Evolutionary conservation across 2,329 filamentous ascomycete species (phyloP).

Genomic region (Aureobasidium zeae): DNA sequence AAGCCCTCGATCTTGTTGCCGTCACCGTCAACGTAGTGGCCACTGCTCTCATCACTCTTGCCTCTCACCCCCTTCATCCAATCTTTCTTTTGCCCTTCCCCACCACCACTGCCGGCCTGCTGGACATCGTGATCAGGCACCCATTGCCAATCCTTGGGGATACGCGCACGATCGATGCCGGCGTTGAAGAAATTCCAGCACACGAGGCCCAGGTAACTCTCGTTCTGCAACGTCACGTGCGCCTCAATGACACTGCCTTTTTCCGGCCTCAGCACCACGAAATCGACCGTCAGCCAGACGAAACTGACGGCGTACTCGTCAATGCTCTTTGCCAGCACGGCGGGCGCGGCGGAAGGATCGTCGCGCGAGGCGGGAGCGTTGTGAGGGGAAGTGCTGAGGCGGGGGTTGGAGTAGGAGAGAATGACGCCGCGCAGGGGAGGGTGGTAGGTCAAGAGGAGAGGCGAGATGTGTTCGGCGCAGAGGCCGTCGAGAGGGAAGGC

Average conservation of each 20-base stretch:
- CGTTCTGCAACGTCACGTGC: slow-evolving; percentile 74
- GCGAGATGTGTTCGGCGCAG: slow-evolving; percentile 64
- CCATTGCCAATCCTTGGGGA: slow-evolving; percentile 77
- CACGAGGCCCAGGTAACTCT: slow-evolving; percentile 79
- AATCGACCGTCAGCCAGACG: slow-evolving; percentile 79
- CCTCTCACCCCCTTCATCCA: slow-evolving; percentile 15
- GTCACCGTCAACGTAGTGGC: slow-evolving; percentile 64
- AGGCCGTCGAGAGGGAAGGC: slow-evolving; percentile 60
- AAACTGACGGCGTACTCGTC: slow-evolving; percentile 82
- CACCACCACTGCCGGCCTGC: slow-evolving; percentile 9
- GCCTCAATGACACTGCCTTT: slow-evolving; percentile 69
- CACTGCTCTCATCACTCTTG: slow-evolving; percentile 47
- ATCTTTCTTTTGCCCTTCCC: slow-evolving; percentile 12
- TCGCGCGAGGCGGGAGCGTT: slow-evolving; percentile 22
- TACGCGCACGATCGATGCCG: slow-evolving; percentile 64
- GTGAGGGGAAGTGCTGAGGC: slow-evolving; percentile 51
- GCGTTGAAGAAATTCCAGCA: slow-evolving; percentile 91
- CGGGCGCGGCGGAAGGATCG: slow-evolving; percentile 25
- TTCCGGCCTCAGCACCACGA: slow-evolving; percentile 70
- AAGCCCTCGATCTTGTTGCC: slow-evolving; percentile 62
- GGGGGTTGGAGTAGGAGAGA: slow-evolving; percentile 61
- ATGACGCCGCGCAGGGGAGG: slow-evolving; percentile 64
- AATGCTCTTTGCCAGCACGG: slow-evolving; percentile 40
- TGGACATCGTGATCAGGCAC: slow-evolving; percentile 45
- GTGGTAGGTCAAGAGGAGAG: slow-evolving; percentile 68